Evolutionary conservation across 2,329 filamentous ascomycete genomes (phyloP), one percentile per base, ranked within the genome.

Genomic region (Aciculosporium take): DNA sequence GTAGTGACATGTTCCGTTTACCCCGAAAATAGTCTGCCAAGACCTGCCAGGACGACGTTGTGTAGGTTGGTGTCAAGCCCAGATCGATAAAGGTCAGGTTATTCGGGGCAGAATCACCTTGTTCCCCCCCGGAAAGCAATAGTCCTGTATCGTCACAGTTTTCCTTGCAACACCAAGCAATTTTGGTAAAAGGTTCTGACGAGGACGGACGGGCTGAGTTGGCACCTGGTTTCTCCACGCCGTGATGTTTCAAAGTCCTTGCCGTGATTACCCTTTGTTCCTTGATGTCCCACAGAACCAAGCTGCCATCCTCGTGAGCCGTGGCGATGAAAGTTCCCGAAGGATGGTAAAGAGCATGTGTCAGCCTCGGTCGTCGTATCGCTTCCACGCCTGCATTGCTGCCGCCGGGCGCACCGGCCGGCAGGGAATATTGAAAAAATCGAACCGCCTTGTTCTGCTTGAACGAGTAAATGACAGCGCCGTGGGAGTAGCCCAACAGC

Each of bases 71-170:
- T 6, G 89, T 95, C 37, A 79, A 64, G 2, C 91, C 91, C 43
- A 98, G 68, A 50, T 98, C 91, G 43, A 96, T 70, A 49, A 96
- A 89, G 1, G 84, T 94, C 46, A 98, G 61, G 5, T 84, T 85
- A 58, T 84, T 87, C 5, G 77, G 72, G 4, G 75, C 68, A 30
- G 77, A 71, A 15, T 80, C 79, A 0, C 74, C 71, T 2, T 74
- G 68, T 46, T 81, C 74, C 4, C 91, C 91, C 24, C 91, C 91
- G 2, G 87, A 84, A 42, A 98, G 72, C 30, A 98, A 63, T 20
- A 98, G 68, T 2, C 80, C 89, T 15, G 87, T 96, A 53, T 98
- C 89, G 53, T 98, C 91, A 0, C 87, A 82, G 54, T 96, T 94
- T 45, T 80, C 72, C 57, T 95, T 95, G 43, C 85, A 89, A 62